Evolutionary conservation across 1,284 basidiomycete genomes (phyloP).

Genomic region (Pisolithus thermaeus): DNA sequence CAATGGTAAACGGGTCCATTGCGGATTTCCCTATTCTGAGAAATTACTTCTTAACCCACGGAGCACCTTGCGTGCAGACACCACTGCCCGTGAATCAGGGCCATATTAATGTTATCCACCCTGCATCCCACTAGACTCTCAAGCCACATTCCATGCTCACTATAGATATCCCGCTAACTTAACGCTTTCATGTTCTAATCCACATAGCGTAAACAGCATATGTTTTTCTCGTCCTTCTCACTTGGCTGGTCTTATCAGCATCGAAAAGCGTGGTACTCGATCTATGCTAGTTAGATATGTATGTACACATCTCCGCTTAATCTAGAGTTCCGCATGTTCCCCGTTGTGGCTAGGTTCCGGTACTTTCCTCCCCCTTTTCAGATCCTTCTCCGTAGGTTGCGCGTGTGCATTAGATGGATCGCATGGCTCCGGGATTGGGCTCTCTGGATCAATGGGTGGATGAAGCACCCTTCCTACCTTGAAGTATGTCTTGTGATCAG

Average conservation of each 20-base stretch:
- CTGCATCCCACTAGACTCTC: neutral
- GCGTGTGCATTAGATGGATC: conserved; percentile 48
- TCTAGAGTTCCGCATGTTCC: conserved; percentile 36
- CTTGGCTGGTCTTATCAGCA: no score
- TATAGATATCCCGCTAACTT: neutral
- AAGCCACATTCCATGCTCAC: neutral
- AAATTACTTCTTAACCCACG: conserved; percentile 67
- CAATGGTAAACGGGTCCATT: conserved; percentile 68
- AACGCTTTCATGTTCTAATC: no score
- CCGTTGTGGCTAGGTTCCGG: conserved; percentile 6
- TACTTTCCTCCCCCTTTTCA: conserved; percentile 7
- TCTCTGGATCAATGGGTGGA: conserved; percentile 70
- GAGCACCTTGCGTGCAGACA: conserved; percentile 37
- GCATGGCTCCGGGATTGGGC: conserved; percentile 78
- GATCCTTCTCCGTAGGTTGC: conserved; percentile 9
- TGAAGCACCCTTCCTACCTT: conserved; percentile 75
- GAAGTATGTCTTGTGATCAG: conserved; percentile 69
- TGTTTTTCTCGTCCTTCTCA: no score
- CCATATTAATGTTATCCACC: conserved; percentile 7
- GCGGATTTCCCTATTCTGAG: conserved; percentile 75
- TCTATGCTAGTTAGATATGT: conserved; percentile 2
- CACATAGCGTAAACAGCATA: no score
- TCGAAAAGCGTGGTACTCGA: neutral
- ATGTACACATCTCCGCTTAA: conserved; percentile 8
- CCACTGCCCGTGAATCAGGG: conserved; percentile 14